Percentiles rank a stretch among this genome's conserved stretches.
These are phyloP conservation scores for Cucumis sativus DNA, from an alignment of 306 rosid species.

Conservation along the genomic window DNA sequence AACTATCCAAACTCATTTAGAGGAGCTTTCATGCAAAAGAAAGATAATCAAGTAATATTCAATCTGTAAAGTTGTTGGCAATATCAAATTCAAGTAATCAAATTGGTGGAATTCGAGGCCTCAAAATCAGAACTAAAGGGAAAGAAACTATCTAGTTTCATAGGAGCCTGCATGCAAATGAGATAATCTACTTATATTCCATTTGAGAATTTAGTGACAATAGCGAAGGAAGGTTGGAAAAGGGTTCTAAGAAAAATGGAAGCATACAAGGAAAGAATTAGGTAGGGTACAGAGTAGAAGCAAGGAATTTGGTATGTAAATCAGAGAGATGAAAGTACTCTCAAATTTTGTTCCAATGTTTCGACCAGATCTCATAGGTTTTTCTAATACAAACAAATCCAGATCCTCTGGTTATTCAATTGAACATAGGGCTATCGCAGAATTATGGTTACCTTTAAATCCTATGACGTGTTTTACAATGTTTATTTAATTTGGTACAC, in stretches of 20 bases:
- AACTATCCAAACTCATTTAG: not conserved
- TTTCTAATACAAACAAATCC: not conserved
- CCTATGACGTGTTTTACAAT: not conserved
- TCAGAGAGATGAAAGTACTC: not conserved
- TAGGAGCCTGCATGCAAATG: not conserved
- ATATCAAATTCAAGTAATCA: not conserved
- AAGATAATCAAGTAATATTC: not conserved
- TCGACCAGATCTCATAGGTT: not conserved
- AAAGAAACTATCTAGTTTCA: not conserved
- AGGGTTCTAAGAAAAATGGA: not conserved
- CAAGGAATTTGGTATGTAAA: not conserved
- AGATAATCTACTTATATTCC: not conserved
- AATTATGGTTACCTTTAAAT: not conserved
- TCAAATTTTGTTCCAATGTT: not conserved
- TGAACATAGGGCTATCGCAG: not conserved
- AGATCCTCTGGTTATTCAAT: not conserved
- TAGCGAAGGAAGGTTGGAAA: not conserved
- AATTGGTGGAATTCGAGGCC: not conserved
- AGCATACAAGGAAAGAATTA: not conserved
- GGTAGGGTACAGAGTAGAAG: not conserved
- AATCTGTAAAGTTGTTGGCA: not conserved
- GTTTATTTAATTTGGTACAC: not conserved
- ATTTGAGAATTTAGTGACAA: not conserved
- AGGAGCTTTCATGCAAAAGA: not conserved
- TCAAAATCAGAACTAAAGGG: not conserved